A percentile compares a stretch with the other conserved stretches of the same genome.
phyloP scores from a whole-genome alignment of 1,139 yeast genomes.

The Suhomyces choctaworum region DNA sequence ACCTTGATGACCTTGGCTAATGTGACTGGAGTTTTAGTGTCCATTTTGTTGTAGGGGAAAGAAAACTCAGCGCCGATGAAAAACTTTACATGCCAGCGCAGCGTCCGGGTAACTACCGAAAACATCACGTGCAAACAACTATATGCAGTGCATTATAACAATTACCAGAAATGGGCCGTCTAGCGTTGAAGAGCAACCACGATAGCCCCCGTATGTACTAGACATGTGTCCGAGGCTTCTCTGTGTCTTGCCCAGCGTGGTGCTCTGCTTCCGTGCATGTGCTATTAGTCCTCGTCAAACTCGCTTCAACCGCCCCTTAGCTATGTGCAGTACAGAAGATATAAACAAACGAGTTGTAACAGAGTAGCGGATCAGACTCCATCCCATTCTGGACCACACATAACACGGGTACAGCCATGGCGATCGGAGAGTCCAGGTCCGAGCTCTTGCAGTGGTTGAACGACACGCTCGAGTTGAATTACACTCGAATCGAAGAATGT shows the following conservation, averaged over 20 bases:
- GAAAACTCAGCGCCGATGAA: slow-evolving; percentile 8
- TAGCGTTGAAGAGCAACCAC: too few species aligned
- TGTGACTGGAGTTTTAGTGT: slow-evolving; percentile 30
- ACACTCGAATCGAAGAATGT: slow-evolving; percentile 84
- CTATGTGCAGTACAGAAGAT: slow-evolving; percentile 6
- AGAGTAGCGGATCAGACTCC: background rate
- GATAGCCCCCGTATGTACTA: too few species aligned
- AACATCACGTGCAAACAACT: too few species aligned
- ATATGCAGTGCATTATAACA: too few species aligned
- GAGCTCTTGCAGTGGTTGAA: slow-evolving; percentile 88
- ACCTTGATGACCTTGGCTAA: slow-evolving; percentile 31
- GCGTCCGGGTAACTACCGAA: slow-evolving; percentile 11
- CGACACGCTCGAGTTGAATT: slow-evolving; percentile 59
- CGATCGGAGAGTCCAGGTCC: slow-evolving; percentile 71
- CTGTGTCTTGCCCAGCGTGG: too few species aligned
- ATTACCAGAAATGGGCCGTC: too few species aligned
- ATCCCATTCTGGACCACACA: background rate
- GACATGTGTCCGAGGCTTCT: too few species aligned
- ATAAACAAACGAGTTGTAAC: slow-evolving; percentile 7
- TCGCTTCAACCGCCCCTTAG: background rate
- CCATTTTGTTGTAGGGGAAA: slow-evolving; percentile 15
- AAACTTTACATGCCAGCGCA: slow-evolving; percentile 2
- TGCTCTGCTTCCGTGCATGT: too few species aligned
- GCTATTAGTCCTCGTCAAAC: too few species aligned
- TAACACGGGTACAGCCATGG: slow-evolving; percentile 16